phyloP scores from a whole-genome alignment of 371 early-diverging fungal genomes.

The Mucor mucedo region DNA sequence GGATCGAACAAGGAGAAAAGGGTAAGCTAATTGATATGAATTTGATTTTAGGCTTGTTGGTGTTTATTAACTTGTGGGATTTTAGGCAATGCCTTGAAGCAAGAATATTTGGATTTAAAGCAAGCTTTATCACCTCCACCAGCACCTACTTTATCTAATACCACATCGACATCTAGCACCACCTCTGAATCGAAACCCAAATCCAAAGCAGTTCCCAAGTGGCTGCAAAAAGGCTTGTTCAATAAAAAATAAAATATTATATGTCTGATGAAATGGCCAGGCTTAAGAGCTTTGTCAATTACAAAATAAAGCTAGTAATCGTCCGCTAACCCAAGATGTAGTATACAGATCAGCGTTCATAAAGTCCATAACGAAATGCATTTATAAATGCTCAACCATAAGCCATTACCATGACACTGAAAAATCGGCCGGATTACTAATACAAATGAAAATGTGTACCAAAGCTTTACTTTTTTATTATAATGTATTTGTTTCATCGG shows the following conservation, averaged over 20 bases:
- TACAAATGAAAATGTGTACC: too few species aligned
- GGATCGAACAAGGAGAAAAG: conserved; percentile 42
- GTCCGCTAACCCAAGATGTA: too few species aligned
- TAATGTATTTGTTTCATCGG: too few species aligned
- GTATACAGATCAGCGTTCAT: too few species aligned
- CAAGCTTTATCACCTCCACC: conserved; percentile 29
- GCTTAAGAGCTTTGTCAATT: too few species aligned
- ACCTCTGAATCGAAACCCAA: conserved; percentile 7
- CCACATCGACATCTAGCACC: not conserved
- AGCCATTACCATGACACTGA: too few species aligned
- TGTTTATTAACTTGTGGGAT: not conserved
- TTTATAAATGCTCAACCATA: too few species aligned
- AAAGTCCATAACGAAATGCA: too few species aligned
- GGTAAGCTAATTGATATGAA: conserved; percentile 17
- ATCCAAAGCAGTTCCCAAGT: conserved; percentile 45
- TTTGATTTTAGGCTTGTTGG: not conserved
- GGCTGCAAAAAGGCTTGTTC: conserved; percentile 56
- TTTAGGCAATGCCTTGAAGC: conserved; percentile 11
- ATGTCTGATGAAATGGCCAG: too few species aligned
- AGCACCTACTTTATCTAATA: conserved; percentile 4
- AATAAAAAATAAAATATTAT: conserved; percentile 49
- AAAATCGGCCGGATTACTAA: too few species aligned
- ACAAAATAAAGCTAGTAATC: too few species aligned
- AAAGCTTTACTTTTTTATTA: too few species aligned
- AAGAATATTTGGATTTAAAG: conserved; percentile 38